Base-by-base conservation (phyloP, 176 grass and related monocot species). In the Avena eriantha region DNA sequence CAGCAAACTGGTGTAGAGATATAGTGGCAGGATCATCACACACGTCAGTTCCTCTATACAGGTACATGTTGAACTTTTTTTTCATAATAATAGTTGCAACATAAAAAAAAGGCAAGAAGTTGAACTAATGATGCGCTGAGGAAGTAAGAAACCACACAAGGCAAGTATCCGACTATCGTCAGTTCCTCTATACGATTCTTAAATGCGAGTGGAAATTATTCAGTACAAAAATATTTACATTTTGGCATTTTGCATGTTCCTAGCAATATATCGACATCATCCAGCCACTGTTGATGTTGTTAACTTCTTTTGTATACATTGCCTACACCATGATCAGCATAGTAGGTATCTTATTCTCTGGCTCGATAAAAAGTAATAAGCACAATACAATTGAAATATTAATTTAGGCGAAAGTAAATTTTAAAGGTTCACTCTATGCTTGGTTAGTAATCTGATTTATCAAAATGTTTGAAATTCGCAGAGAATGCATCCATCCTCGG, bases 401-500 rank as follows among this genome's bases (percentile, higher is more conserved):
- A 49, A 75, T 4, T 48, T 74, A 9, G 12, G 10, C 18, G 36
- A 29, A 69, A 39, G 26, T 31, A 80, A 59, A 26, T 4, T 78
- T 12, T 45, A 2, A 82, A 19, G 22, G 17, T 75, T 87, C 66
- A 75, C 35, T 84, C 24, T 77, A 59, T 80, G 17, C 18, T 50
- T 4, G 16, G 48, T 51, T 15, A 61, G n/a, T 14, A 15, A 88
- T 81, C 48, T 76, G 41, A 59, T 66, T 86, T 71, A 77, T 75
- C 29, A 58, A 86, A 75, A 6, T 76, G 18, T 19, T 68, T 64
- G 24, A 41, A 69, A 80, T 57, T 79, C n/a, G 60, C 83, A 91
- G 91, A 81, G 91, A 93, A 87, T 96, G 90, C 66, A 94, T 98
- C 35, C 90, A 98, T 83, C 90, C 97, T 21, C 61, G 90, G 68